phyloP scores from a whole-genome alignment of 805 yeast species.

The Cyberlindnera nakhonratchasimensis region DNA sequence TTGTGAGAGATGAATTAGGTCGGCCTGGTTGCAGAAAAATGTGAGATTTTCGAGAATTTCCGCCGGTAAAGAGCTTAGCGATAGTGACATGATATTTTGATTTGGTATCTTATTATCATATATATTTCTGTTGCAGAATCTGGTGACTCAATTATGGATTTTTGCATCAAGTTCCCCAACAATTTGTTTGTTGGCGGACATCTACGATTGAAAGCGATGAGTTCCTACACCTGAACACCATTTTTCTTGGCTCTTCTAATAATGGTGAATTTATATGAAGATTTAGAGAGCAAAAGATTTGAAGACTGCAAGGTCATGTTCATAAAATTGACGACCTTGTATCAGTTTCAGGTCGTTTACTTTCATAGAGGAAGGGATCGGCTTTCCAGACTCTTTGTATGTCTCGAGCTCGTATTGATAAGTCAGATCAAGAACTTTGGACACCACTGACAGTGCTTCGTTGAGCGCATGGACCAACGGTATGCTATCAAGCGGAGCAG shows the following conservation, averaged over 20 bases:
- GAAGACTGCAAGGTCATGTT: conserved; percentile 9
- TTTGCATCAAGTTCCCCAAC: neutral
- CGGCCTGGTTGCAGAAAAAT: conserved; percentile 3
- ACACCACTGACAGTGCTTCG: conserved; percentile 39
- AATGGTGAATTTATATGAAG: neutral
- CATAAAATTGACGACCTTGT: conserved; percentile 37
- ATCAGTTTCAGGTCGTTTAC: conserved; percentile 44
- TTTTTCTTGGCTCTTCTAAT: neutral
- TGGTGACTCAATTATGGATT: no score
- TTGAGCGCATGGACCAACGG: conserved; percentile 35
- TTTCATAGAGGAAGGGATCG: conserved; percentile 18
- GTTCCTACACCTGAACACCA: neutral
- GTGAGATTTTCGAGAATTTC: neutral
- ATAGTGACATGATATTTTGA: neutral
- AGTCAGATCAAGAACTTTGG: conserved; percentile 40
- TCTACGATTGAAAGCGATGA: no score
- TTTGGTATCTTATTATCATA: no score
- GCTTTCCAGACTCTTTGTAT: conserved; percentile 15
- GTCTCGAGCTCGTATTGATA: conserved; percentile 25
- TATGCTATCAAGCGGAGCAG: neutral
- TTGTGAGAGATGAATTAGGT: conserved; percentile 3
- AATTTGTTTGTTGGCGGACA: neutral
- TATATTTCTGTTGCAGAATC: no score
- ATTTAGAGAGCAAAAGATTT: neutral
- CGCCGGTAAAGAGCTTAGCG: neutral